Base-by-base conservation (phyloP, 176 grass and related monocot genomes). In the Chloris gayana region DNA sequence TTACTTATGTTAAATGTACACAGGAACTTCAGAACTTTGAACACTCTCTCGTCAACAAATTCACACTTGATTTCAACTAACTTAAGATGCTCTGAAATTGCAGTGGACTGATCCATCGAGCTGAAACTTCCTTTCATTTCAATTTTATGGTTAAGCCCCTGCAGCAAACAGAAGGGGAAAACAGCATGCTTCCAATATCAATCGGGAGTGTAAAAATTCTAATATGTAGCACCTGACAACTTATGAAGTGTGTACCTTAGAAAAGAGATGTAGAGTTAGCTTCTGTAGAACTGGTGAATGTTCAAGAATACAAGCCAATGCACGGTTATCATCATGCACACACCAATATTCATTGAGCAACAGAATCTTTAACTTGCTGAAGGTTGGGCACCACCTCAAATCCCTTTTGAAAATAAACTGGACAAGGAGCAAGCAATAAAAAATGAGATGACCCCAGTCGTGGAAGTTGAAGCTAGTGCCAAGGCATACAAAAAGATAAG, bases 351-450 rank as follows among this genome's bases (percentile, higher is more conserved):
- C 60, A 64, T 64, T 64, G 27, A 64, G 60, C 3, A 32, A 47
- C 29, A 78, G 49, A 50, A 42, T 78, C 29, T 78, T 78, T 17
- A 64, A 14, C 7, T 35, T 78, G 19, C 18, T 78, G 15, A 78
- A 78, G 65, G 61, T 78, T n/a, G 76, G 76, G 42, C 76, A 77
- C 29, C 59, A 44, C n/a, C 60, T 78, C 19, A 50, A 78, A 66
- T 78, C 75, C 61, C 27, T 50, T 67, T 6, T 15, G 45, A 79
- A 41, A 25, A 54, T 35, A 67, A 67, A 35, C 61, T 78, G 44
- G 22, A 34, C 7, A 50, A 50, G 14, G n/a, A n/a, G 2, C 4
- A 18, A 5, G 5, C 3, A 5, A 2, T 5, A 35, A 35, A 35
- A 35, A 5, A 35, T 35, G 34, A 35, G 34, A 35, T 5, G 5